These are phyloP conservation scores for Boletus coccyginus DNA, from an alignment of 768 basidiomycete genomes.

Conservation along the genomic window DNA sequence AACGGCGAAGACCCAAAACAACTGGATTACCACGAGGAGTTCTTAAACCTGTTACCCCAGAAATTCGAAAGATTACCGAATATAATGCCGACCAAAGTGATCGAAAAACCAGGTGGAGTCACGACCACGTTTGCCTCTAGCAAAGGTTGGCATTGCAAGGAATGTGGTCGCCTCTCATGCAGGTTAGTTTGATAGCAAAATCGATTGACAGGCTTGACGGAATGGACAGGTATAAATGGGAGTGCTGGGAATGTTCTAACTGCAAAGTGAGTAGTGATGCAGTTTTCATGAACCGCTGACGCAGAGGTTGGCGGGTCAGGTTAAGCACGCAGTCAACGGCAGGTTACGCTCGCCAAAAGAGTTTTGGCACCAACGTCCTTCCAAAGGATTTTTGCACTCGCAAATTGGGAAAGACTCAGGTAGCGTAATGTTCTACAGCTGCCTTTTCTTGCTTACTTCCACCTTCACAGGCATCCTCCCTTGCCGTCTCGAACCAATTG, in stretches of 20 bases:
- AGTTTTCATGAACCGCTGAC: not conserved
- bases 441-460: not conserved
- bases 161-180: constrained; percentile 72
- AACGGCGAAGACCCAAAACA: constrained; percentile 29
- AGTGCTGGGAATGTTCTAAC: constrained; percentile 63
- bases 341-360: constrained; percentile 33
- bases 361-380: constrained; percentile 34
- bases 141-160: constrained; percentile 65
- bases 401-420: constrained; percentile 31
- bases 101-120: constrained; percentile 31
- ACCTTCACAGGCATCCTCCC: constrained; percentile 18
- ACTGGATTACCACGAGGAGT: constrained; percentile 48
- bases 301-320: constrained; percentile 8
- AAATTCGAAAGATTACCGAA: constrained; percentile 34
- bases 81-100: constrained; percentile 38
- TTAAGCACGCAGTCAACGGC: constrained; percentile 13
- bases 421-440: not conserved
- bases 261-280: constrained; percentile 46
- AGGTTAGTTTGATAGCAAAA: constrained; percentile 43
- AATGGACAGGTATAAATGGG: constrained; percentile 62
- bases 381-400: constrained; percentile 26
- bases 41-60: constrained; percentile 39
- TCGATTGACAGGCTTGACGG: not conserved
- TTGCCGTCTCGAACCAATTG: constrained; percentile 14
- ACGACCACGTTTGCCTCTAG: constrained; percentile 55